Percentiles rank a stretch among this genome's conserved stretches.
These are phyloP conservation scores for Bipolaris oryzae DNA, from an alignment of 2,329 filamentous ascomycete genomes.

Conservation along the genomic window DNA sequence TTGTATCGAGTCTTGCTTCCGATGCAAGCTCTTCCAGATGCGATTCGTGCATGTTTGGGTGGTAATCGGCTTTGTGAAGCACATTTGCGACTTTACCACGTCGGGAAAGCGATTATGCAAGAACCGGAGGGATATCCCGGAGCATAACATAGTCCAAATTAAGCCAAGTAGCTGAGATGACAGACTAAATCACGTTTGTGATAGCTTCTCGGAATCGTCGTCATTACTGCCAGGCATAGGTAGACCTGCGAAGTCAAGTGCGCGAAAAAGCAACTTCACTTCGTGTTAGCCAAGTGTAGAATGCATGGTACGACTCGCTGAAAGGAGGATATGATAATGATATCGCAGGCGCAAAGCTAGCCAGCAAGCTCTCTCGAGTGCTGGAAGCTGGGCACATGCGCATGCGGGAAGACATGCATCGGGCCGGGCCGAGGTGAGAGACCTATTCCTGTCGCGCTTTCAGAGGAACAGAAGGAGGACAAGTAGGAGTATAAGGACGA, in stretches of 20 bases:
- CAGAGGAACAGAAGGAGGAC: conserved; percentile 74
- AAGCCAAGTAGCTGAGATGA: not conserved
- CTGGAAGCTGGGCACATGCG: conserved; percentile 1
- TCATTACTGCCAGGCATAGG: not conserved
- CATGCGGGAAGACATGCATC: not conserved
- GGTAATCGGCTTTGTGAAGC: not conserved
- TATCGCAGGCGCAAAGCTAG: conserved; percentile 30
- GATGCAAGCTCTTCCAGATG: not conserved
- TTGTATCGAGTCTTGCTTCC: not conserved
- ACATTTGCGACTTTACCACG: not conserved
- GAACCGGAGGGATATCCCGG: not conserved
- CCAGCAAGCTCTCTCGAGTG: not conserved
- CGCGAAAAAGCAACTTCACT: conserved; percentile 9
- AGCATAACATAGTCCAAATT: not conserved
- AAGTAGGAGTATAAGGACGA: conserved; percentile 84
- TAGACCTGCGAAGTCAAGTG: conserved; percentile 6
- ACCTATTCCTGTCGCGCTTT: conserved; percentile 31
- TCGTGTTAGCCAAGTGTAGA: not conserved
- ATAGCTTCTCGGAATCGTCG: too few species aligned
- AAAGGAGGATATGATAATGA: conserved; percentile 25
- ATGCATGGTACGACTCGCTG: not conserved
- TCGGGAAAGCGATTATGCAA: not conserved
- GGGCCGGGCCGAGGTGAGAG: conserved; percentile 1
- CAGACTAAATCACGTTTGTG: not conserved
- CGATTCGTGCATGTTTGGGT: not conserved